phyloP scores from a whole-genome alignment of 495 filamentous ascomycete species.

The Lophium mytilinum region DNA sequence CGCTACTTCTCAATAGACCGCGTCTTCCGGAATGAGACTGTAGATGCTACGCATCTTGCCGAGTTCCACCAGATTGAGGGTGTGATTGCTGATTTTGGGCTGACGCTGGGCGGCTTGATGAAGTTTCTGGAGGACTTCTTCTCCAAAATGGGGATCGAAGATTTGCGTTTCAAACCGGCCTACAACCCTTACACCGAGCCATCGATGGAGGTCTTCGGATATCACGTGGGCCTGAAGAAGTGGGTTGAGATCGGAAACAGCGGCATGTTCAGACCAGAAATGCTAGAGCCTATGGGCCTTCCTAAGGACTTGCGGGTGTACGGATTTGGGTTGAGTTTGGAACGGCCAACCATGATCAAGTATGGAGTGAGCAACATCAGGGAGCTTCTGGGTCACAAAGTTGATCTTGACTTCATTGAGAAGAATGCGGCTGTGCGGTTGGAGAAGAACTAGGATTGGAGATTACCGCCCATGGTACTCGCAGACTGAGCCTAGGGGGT shows the following conservation, averaged over 20 bases:
- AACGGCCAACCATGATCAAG: constrained; percentile 98
- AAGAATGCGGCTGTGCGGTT: constrained; percentile 35
- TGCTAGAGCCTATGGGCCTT: constrained; percentile 84
- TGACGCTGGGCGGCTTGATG: constrained; percentile 88
- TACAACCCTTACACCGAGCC: constrained; percentile 99
- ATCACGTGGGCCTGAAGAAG: constrained; percentile 80
- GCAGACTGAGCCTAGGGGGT: too few species aligned
- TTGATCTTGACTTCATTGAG: constrained; percentile 35
- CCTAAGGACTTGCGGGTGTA: constrained; percentile 83
- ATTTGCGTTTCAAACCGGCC: constrained; percentile 90
- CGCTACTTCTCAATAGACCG: constrained; percentile 97
- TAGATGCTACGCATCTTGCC: constrained; percentile 91
- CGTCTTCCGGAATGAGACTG: constrained; percentile 92
- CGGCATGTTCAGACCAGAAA: constrained; percentile 96
- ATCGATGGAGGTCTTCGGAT: constrained; percentile 92
- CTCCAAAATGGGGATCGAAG: constrained; percentile 82
- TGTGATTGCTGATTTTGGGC: constrained; percentile 89
- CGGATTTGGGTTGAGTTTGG: constrained; percentile 83
- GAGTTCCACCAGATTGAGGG: constrained; percentile 99
- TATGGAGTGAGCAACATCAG: constrained; percentile 41
- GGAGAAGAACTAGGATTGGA: constrained; percentile 28
- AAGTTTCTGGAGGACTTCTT: constrained; percentile 98
- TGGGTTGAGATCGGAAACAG: constrained; percentile 97
- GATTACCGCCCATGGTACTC: not conserved
- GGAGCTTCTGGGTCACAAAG: constrained; percentile 38